Evolutionary conservation across 371 early-diverging fungal species (phyloP).

Genomic region (Mucor sp.): DNA sequence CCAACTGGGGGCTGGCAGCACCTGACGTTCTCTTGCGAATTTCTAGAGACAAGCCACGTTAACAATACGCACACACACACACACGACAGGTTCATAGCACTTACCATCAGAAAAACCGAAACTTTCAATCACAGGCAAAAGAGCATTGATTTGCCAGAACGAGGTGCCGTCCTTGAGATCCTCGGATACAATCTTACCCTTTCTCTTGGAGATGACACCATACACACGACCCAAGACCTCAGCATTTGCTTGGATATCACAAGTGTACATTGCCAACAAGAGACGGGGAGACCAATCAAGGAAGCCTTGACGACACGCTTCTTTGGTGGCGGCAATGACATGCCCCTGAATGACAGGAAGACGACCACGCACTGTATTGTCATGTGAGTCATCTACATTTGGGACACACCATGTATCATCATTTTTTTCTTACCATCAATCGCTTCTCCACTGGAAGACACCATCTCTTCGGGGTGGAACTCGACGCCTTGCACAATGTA

Average conservation of each 20-base stretch:
- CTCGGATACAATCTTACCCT: conserved; percentile 88
- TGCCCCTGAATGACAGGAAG: conserved; percentile 76
- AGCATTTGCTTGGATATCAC: conserved; percentile 93
- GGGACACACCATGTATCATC: not conserved
- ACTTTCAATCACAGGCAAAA: conserved; percentile 97
- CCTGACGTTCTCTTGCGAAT: conserved; percentile 94
- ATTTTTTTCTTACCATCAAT: conserved; percentile 27
- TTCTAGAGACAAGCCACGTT: conserved; percentile 48
- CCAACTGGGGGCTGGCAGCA: conserved; percentile 92
- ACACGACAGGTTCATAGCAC: no score
- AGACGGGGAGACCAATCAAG: conserved; percentile 94
- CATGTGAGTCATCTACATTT: not conserved
- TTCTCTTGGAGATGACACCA: conserved; percentile 85
- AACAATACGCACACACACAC: not conserved
- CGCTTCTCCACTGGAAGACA: conserved; percentile 22
- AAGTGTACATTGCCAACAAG: conserved; percentile 93
- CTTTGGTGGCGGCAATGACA: conserved; percentile 85
- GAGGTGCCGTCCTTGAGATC: conserved; percentile 96
- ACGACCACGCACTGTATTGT: conserved; percentile 47
- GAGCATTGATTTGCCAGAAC: conserved; percentile 89
- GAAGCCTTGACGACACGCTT: conserved; percentile 84
- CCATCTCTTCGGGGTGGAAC: conserved; percentile 40
- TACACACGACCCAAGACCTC: conserved; percentile 97
- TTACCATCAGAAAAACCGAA: conserved; percentile 98
- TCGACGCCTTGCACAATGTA: conserved; percentile 81